Base-by-base conservation (phyloP, 768 basidiomycete species). In the Lactarius hengduanensis region DNA sequence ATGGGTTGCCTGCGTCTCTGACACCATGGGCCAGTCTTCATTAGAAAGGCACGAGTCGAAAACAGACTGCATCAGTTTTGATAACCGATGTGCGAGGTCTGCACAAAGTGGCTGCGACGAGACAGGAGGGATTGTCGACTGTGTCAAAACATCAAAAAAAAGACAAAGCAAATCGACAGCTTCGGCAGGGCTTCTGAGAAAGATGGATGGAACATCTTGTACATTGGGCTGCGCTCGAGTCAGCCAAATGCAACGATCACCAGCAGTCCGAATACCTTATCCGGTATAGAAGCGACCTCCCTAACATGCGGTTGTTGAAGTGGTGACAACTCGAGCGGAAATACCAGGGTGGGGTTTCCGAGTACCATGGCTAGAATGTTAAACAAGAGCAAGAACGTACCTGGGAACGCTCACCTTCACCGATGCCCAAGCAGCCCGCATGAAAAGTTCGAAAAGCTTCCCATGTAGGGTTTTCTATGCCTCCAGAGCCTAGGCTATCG, bases 81-180 rank as follows among this genome's bases (percentile, higher is more conserved):
- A 75, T 13, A 80, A 73, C 38, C 75, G 77, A 40, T 80, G 82
- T 56, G 78, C 70, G 53, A 85, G 70, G 70, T 88, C 84, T 18
- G 74, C 71, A 10, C 86, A 76, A 59, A 85, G 83, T 76, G 81
- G 82, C 40, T 81, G 79, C 15, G 78, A 80, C 53, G 78, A 77
- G 15, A 83, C 73, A 1, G 81, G 72, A 3, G 81, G 80, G 50
- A 74, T 76, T 56, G 87, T 64, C 2, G 80, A 73, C 59, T 76
- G 78, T 36, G 78, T 74, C 28, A 84, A 69, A 16, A 84, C 72
- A 43, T 84, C 80, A 22, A 83, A 72, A 28, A 85, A 71, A 40
- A 82, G 74, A 40, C 79, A 78, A 56, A 85, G 75, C 63, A 89
- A 80, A 3, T 79, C 73, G 4, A 82, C 76, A 9, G 86, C 71